phyloP scores from a whole-genome alignment of 805 yeast genomes.

The Saccharomycopsis selenospora region DNA sequence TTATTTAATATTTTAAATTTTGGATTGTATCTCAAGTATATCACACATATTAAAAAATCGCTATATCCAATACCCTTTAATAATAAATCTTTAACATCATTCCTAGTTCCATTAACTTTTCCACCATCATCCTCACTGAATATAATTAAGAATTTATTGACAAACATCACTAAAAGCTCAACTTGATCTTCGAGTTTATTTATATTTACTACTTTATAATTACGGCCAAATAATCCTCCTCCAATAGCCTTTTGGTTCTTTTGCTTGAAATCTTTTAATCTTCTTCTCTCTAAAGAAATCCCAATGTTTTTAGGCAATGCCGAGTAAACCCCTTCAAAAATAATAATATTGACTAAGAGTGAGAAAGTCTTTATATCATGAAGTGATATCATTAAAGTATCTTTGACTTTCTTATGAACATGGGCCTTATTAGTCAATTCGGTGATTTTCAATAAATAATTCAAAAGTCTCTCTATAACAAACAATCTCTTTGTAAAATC shows the following conservation, averaged over 20 bases:
- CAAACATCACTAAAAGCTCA: constrained; percentile 19
- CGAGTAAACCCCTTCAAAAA: constrained; percentile 67
- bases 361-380: constrained; percentile 79
- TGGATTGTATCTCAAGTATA: constrained; percentile 37
- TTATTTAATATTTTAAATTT: constrained; percentile 9
- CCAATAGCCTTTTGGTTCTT: constrained; percentile 18
- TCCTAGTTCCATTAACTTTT: constrained; percentile 28
- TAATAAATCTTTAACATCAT: constrained; percentile 47
- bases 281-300: constrained; percentile 55
- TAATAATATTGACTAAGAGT: constrained; percentile 52
- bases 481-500: constrained; percentile 20
- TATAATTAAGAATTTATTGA: constrained; percentile 23
- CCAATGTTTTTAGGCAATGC: constrained; percentile 51
- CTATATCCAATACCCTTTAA: constrained; percentile 62
- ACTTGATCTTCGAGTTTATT: background rate
- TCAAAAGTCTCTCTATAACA: constrained; percentile 33
- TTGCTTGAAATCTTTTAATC: constrained; percentile 42
- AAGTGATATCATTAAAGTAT: constrained; percentile 58
- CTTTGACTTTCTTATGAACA: constrained; percentile 26
- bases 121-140: constrained; percentile 24
- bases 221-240: background rate
- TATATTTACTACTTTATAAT: background rate
- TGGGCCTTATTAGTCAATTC: constrained; percentile 28
- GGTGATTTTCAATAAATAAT: constrained; percentile 35
- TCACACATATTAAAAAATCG: constrained; percentile 45